Percentiles rank a stretch among this genome's conserved stretches.
phyloP scores from a whole-genome alignment of 2,329 filamentous ascomycete genomes.

The Penicillium capsulatum region DNA sequence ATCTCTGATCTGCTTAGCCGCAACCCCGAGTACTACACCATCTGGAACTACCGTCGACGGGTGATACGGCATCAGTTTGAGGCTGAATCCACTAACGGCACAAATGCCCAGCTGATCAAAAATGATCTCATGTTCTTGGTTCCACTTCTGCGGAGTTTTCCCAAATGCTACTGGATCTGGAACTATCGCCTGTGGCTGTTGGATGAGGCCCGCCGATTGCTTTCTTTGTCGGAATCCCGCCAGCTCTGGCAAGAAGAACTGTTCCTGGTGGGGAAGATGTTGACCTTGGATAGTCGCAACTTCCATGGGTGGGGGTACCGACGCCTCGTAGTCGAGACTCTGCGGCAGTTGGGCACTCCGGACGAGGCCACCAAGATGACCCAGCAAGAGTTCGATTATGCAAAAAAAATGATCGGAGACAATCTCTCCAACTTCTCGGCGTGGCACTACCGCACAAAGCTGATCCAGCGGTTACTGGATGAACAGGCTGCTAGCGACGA shows the following conservation, averaged over 20 bases:
- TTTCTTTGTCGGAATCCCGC: constrained; percentile 55
- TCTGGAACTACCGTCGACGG: constrained; percentile 59
- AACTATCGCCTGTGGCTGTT: constrained; percentile 88
- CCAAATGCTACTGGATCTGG: constrained; percentile 99
- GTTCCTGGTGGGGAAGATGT: constrained; percentile 78
- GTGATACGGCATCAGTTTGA: constrained; percentile 60
- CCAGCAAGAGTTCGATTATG: constrained; percentile 82
- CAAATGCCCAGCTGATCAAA: constrained; percentile 55
- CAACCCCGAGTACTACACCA: constrained; percentile 49
- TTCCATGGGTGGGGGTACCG: constrained; percentile 97
- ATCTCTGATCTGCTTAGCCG: constrained; percentile 43
- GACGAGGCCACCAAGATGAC: constrained; percentile 56
- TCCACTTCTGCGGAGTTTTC: constrained; percentile 75
- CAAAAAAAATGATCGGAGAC: constrained; percentile 77
- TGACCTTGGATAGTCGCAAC: constrained; percentile 78
- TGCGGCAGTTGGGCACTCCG: constrained; percentile 56
- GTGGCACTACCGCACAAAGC: constrained; percentile 84
- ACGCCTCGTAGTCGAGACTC: constrained; percentile 67
- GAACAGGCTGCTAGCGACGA: constrained; percentile 63
- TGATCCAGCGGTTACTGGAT: constrained; percentile 71
- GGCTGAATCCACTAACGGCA: constrained; percentile 23
- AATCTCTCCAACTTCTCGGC: constrained; percentile 95
- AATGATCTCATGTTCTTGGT: constrained; percentile 78
- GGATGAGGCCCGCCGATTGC: constrained; percentile 61
- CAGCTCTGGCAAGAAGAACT: constrained; percentile 82